A percentile compares a stretch with the other conserved stretches of the same genome.
phyloP scores from a whole-genome alignment of 495 filamentous ascomycete genomes.

The Parmelia sp. region DNA sequence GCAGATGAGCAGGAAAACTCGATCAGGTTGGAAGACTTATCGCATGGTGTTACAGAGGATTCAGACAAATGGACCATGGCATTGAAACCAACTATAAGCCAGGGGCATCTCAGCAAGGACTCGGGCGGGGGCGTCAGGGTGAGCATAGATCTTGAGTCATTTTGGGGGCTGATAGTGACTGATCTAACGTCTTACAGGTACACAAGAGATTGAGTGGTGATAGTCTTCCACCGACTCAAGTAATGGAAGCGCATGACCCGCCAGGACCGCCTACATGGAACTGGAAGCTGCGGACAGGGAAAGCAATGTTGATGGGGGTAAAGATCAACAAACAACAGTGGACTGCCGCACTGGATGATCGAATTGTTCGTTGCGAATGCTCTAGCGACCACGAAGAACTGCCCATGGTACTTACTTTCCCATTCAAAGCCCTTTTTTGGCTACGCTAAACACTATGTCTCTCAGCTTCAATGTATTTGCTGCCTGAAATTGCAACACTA shows the following conservation, averaged over 20 bases:
- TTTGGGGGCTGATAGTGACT: neutral
- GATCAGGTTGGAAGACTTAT: neutral
- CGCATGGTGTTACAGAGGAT: neutral
- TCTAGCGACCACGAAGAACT: conserved; percentile 37
- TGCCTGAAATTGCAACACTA: conserved; percentile 45
- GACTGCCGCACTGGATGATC: conserved; percentile 11
- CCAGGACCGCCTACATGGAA: conserved; percentile 8
- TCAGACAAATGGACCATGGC: neutral
- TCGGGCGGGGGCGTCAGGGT: neutral
- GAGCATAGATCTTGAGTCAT: neutral
- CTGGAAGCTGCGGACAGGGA: conserved; percentile 22
- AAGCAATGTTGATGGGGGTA: conserved; percentile 13
- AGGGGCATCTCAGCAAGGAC: neutral
- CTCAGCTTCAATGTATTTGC: conserved; percentile 40
- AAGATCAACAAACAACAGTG: conserved; percentile 13
- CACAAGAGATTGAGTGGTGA: conserved; percentile 1
- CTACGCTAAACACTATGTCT: conserved; percentile 14
- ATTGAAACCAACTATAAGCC: neutral
- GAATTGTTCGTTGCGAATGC: conserved; percentile 38
- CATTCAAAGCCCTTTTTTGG: conserved; percentile 1
- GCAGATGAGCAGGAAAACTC: neutral
- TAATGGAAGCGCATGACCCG: neutral
- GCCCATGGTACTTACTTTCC: conserved; percentile 35
- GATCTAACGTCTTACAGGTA: neutral
- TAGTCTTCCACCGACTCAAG: conserved; percentile 1